Evolutionary conservation across 768 basidiomycete species (phyloP).

Genomic region (Podaxis pistillaris): DNA sequence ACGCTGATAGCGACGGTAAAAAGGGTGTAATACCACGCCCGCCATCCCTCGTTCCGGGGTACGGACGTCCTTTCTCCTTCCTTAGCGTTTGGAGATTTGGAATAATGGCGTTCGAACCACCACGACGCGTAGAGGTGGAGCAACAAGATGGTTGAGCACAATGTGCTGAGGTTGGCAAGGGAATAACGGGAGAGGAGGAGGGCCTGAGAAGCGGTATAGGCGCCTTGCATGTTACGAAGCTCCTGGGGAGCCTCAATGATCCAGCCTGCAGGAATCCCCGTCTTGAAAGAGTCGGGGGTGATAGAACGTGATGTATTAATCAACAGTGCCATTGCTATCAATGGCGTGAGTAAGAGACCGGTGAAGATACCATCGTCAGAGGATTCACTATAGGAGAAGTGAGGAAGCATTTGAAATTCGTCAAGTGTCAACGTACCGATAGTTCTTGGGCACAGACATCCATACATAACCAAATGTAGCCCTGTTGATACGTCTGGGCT

Average conservation of each 20-base stretch:
- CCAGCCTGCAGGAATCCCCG: constrained; percentile 63
- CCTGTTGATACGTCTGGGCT: constrained; percentile 34
- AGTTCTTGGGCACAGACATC: constrained; percentile 92
- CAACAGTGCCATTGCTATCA: constrained; percentile 72
- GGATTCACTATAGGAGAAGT: constrained; percentile 52
- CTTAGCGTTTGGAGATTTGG: constrained; percentile 34
- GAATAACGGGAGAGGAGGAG: constrained; percentile 70
- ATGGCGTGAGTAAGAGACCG: constrained; percentile 79
- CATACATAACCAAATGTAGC: constrained; percentile 70
- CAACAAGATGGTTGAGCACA: constrained; percentile 78
- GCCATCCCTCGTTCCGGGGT: constrained; percentile 65
- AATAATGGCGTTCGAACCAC: constrained; percentile 61
- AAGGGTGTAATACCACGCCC: constrained; percentile 61
- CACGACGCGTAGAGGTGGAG: constrained; percentile 79
- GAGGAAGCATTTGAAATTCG: constrained; percentile 6
- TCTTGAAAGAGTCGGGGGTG: constrained; percentile 25
- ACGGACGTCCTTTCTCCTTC: constrained; percentile 77
- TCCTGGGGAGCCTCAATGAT: constrained; percentile 70
- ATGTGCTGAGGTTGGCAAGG: constrained; percentile 74
- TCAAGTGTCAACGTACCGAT: constrained; percentile 48
- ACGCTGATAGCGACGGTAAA: constrained; percentile 59
- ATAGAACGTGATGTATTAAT: constrained; percentile 43
- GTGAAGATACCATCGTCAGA: constrained; percentile 85
- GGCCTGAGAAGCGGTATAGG: constrained; percentile 48
- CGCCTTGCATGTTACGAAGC: constrained; percentile 40